Percentiles rank a stretch among this genome's conserved stretches.
Conservation (phyloP, 2,329 filamentous ascomycete genomes). For the Fusarium keratoplasticum region DNA sequence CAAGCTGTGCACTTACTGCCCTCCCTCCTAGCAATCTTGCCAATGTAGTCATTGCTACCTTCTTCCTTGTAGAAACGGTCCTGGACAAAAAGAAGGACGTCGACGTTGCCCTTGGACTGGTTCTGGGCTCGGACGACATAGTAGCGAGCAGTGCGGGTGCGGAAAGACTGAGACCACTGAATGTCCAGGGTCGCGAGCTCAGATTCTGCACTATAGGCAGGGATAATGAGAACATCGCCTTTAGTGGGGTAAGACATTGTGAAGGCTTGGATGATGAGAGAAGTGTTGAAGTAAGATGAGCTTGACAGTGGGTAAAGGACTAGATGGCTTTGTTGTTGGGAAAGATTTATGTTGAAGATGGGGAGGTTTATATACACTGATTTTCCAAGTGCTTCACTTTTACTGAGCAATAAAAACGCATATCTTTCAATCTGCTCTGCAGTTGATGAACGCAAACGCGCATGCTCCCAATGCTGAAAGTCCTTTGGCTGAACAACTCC, state of each 20-base stretch:
- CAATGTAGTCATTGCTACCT: constrained; percentile 17
- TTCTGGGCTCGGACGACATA: constrained; percentile 28
- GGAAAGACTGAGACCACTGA: constrained; percentile 21
- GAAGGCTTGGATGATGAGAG: not conserved
- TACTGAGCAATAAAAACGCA: not conserved
- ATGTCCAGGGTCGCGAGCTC: constrained; percentile 22
- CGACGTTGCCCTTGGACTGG: constrained; percentile 13
- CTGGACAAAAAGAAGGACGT: constrained; percentile 29
- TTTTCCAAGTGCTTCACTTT: not conserved
- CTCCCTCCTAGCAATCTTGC: constrained; percentile 11
- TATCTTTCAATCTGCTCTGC: not conserved
- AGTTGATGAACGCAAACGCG: not conserved
- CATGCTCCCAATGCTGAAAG: not conserved
- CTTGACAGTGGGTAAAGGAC: not conserved
- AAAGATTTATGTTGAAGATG: not conserved
- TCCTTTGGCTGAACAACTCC: not conserved
- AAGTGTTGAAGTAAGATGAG: not conserved
- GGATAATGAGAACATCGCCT: constrained; percentile 18
- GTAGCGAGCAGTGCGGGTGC: constrained; percentile 22
- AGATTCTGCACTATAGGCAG: constrained; percentile 17
- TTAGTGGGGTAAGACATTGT: constrained; percentile 26
- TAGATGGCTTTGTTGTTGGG: not conserved
- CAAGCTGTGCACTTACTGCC: constrained; percentile 9
- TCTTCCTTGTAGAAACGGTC: constrained; percentile 26
- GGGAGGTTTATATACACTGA: not conserved